Conservation (phyloP, 1,284 basidiomycete genomes). For the Porodaedalea pini region DNA sequence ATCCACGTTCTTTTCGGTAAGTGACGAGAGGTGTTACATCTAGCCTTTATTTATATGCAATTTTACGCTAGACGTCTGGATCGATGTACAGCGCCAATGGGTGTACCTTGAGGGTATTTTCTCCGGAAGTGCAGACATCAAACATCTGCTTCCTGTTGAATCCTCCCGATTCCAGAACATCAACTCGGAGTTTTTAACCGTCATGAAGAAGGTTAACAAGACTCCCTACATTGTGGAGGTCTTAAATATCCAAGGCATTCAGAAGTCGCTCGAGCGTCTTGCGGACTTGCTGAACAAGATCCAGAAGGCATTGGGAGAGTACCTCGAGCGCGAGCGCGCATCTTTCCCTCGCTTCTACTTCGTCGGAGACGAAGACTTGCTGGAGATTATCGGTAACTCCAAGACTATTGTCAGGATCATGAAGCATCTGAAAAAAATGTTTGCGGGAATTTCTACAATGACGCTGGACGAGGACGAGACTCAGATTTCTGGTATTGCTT, state of each 20-base stretch:
- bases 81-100: slow-evolving; percentile 99
- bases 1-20: slow-evolving; percentile 93
- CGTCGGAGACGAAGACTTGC: slow-evolving; percentile 96
- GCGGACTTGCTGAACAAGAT: slow-evolving; percentile 97
- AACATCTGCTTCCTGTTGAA: slow-evolving; percentile 96
- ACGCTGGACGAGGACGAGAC: slow-evolving; percentile 87
- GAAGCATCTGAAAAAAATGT: slow-evolving; percentile 99
- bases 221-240: slow-evolving; percentile 97
- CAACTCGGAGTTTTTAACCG: slow-evolving; percentile 95
- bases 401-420: slow-evolving; percentile 97
- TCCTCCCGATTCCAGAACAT: slow-evolving; percentile 97
- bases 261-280: slow-evolving; percentile 95
- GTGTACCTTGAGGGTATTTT: slow-evolving; percentile 99
- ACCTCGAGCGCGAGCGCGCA: slow-evolving; percentile 93
- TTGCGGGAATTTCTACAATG: slow-evolving; percentile 92
- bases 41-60: slow-evolving; percentile 15
- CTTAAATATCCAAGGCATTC: slow-evolving; percentile 92
- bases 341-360: slow-evolving; percentile 99
- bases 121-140: slow-evolving; percentile 98
- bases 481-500: slow-evolving; percentile 86
- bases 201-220: slow-evolving; percentile 99
- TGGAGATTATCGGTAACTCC: slow-evolving; percentile 99
- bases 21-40: slow-evolving; percentile 23
- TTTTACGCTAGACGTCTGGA: slow-evolving; percentile 81
- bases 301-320: slow-evolving; percentile 98